Percentiles rank a stretch among this genome's conserved stretches.
Conservation (phyloP, 768 basidiomycete genomes). For the Xerocomus spinulosus region DNA sequence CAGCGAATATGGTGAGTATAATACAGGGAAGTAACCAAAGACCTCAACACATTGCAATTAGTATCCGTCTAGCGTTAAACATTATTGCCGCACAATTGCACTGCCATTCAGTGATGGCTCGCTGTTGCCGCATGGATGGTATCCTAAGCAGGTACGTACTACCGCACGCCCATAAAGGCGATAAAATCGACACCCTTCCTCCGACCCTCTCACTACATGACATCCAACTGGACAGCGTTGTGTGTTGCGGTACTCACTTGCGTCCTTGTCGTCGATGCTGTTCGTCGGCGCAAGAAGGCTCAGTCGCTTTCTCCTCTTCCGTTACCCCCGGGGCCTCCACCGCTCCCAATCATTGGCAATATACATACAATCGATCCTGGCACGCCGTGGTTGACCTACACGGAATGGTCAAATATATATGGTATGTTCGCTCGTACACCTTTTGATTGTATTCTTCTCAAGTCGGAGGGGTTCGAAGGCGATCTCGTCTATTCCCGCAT, state of each 20-base stretch:
- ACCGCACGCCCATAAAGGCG: too few species aligned
- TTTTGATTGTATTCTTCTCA: background rate
- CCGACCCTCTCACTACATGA: too few species aligned
- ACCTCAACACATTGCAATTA: too few species aligned
- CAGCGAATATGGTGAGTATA: too few species aligned
- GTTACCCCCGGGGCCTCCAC: background rate
- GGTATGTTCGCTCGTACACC: background rate
- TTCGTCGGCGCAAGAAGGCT: background rate
- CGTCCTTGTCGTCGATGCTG: background rate
- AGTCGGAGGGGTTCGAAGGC: background rate
- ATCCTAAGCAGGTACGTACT: too few species aligned
- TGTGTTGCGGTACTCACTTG: background rate
- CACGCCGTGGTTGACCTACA: slow-evolving; percentile 12
- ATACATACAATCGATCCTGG: slow-evolving; percentile 3
- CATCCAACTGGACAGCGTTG: background rate
- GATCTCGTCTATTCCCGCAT: slow-evolving; percentile 11
- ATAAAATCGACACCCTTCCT: too few species aligned
- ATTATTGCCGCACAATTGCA: too few species aligned
- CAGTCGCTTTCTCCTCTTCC: background rate
- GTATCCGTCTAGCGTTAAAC: too few species aligned
- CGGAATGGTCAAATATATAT: slow-evolving; percentile 9
- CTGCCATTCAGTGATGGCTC: too few species aligned
- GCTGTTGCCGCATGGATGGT: too few species aligned
- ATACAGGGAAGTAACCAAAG: too few species aligned
- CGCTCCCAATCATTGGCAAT: slow-evolving; percentile 16